These are phyloP conservation scores for Spergularia marina DNA, from an alignment of 148 eudicot genomes.

Conservation along the genomic window DNA sequence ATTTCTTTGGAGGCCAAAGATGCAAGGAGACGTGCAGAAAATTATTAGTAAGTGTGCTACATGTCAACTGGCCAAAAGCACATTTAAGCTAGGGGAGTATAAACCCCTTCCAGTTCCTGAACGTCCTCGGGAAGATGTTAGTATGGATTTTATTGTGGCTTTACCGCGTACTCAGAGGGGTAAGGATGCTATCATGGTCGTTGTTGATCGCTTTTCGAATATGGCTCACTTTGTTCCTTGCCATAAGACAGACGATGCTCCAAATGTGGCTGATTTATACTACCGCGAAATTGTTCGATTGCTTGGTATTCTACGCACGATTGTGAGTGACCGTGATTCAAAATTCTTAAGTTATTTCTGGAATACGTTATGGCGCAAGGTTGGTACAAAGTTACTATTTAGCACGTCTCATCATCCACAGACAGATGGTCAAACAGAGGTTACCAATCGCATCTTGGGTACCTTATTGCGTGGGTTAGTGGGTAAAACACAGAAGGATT, in stretches of 20 bases:
- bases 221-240: neutral
- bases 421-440: no score
- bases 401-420: no score
- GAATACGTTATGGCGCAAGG: no score
- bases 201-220: neutral
- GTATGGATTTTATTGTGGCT: constrained; percentile 2
- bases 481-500: no score
- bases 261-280: no score
- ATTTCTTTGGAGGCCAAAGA: neutral
- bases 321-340: no score
- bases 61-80: neutral
- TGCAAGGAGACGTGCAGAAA: neutral
- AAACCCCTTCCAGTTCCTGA: neutral
- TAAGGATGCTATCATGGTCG: neutral
- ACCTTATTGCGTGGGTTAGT: no score
- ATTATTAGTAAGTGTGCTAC: neutral
- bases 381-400: no score
- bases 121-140: neutral
- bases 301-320: no score
- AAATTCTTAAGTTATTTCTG: no score
- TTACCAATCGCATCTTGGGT: no score
- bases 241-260: neutral
- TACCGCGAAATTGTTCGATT: no score
- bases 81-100: neutral
- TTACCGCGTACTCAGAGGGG: neutral